phyloP scores from a whole-genome alignment of 2,329 filamentous ascomycete genomes.

The Sporothrix luriei region DNA sequence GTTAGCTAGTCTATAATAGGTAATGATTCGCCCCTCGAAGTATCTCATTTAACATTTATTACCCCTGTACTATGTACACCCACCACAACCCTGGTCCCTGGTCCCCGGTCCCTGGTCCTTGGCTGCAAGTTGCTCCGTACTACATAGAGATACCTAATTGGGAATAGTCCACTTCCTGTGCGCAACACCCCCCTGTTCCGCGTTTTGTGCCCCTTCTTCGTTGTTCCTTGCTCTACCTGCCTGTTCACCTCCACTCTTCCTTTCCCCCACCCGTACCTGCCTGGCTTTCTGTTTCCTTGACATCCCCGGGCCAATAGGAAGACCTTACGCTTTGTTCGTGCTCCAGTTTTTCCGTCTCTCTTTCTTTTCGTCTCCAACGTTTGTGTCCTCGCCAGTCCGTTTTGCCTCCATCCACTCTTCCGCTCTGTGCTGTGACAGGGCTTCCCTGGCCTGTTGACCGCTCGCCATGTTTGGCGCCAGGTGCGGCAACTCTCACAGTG shows the following conservation, averaged over 20 bases:
- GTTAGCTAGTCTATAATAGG: too few relatives aligned
- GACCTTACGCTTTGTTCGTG: background rate
- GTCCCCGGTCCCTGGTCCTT: conserved; percentile 3
- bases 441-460: conserved; percentile 11
- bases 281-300: background rate
- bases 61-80: too few relatives aligned
- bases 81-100: background rate
- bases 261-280: conserved; percentile 22
- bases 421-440: conserved; percentile 2
- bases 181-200: background rate
- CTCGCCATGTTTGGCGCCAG: conserved; percentile 19
- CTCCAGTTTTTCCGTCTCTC: background rate
- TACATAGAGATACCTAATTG: conserved; percentile 18
- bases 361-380: background rate
- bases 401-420: background rate
- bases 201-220: background rate
- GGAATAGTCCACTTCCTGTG: conserved; percentile 3
- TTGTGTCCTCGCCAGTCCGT: background rate
- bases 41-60: too few relatives aligned
- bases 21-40: too few relatives aligned
- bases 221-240: background rate
- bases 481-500: conserved; percentile 14
- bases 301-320: conserved; percentile 29
- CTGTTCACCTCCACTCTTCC: background rate
- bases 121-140: conserved; percentile 1